Percentiles rank a stretch among this genome's conserved stretches.
Evolutionary conservation across 2,329 filamentous ascomycete species (phyloP).

Genomic region (Gnomoniopsis smithogilvyi): DNA sequence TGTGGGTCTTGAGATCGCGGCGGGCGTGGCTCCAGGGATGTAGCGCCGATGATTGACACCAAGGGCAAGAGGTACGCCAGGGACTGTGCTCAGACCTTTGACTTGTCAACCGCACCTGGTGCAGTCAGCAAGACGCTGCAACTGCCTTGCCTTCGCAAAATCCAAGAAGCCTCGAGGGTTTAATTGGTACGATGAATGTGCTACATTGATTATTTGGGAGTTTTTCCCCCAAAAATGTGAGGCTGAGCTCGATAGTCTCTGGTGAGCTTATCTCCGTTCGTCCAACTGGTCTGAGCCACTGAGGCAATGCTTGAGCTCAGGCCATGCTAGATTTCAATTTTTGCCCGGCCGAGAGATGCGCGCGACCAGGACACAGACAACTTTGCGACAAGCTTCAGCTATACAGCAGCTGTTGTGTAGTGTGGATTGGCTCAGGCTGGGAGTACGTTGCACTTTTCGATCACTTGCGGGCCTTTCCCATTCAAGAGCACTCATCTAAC

Average conservation of each 20-base stretch:
- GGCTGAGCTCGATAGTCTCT: too few species aligned
- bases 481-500: background rate
- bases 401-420: background rate
- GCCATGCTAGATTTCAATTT: background rate
- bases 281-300: background rate
- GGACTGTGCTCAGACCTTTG: too few species aligned
- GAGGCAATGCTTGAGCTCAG: background rate
- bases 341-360: background rate
- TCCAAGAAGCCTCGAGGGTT: too few species aligned
- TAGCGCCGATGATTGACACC: too few species aligned
- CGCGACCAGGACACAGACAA: background rate
- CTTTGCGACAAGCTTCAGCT: background rate
- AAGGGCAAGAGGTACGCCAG: too few species aligned
- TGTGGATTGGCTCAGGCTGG: background rate
- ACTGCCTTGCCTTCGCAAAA: too few species aligned
- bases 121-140: background rate
- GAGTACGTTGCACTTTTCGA: background rate
- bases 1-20: background rate
- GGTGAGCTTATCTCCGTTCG: too few species aligned
- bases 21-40: too few species aligned
- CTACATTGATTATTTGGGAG: too few species aligned
- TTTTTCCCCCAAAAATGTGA: too few species aligned
- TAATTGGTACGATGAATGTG: too few species aligned
- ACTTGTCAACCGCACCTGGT: background rate
- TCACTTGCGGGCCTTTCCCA: background rate